A percentile compares a stretch with the other conserved stretches of the same genome.
phyloP scores from a whole-genome alignment of 2,329 filamentous ascomycete genomes.

The Onygena corvina region DNA sequence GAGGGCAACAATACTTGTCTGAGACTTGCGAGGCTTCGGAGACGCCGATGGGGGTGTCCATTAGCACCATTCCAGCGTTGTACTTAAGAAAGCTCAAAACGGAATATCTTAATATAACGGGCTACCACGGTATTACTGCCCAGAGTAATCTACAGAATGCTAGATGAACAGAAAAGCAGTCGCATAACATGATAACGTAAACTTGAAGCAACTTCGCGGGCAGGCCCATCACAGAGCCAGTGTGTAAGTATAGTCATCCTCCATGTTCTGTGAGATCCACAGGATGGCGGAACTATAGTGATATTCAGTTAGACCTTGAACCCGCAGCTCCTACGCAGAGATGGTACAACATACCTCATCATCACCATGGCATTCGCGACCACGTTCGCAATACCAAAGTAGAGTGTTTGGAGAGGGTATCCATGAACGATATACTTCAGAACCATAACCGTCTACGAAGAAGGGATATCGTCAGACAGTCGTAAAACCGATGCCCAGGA shows the following conservation, averaged over 20 bases:
- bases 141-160: neutral
- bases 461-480: neutral
- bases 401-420: slow-evolving; percentile 50
- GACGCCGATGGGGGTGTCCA: no score
- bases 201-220: neutral
- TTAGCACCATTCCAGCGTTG: no score
- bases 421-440: slow-evolving; percentile 54
- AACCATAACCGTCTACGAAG: slow-evolving; percentile 47
- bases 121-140: neutral
- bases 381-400: slow-evolving; percentile 56
- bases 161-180: neutral
- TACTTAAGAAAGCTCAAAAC: no score
- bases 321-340: neutral
- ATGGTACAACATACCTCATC: slow-evolving; percentile 45
- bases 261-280: slow-evolving; percentile 61
- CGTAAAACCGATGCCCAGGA: neutral
- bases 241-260: slow-evolving; percentile 61
- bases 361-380: slow-evolving; percentile 54
- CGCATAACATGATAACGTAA: slow-evolving; percentile 2
- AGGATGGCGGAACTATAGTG: slow-evolving; percentile 47
- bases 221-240: slow-evolving; percentile 43
- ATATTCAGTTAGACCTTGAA: neutral
- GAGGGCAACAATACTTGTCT: no score
- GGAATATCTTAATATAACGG: neutral
- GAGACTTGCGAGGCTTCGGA: no score